A percentile compares a stretch with the other conserved stretches of the same genome.
Conservation (phyloP, 805 yeast species). For the Hanseniaspora clermontiae region DNA sequence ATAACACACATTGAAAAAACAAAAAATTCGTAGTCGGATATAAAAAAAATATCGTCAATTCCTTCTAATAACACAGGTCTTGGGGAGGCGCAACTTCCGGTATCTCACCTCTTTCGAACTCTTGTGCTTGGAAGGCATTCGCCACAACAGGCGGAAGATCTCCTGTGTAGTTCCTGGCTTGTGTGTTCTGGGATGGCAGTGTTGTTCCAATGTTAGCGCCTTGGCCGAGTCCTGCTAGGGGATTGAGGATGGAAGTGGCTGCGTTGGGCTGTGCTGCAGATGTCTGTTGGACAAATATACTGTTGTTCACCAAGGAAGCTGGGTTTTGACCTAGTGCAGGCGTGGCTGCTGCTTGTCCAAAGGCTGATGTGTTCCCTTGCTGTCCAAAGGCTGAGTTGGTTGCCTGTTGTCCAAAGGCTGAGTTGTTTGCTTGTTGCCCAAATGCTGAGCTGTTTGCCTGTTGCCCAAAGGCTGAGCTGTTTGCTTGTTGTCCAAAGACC, state of each 20-base stretch:
- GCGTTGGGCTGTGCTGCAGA: constrained; percentile 1
- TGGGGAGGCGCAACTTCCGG: constrained; percentile 9
- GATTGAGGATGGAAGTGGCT: neutral
- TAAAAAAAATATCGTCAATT: neutral
- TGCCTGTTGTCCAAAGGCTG: neutral
- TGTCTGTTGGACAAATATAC: neutral
- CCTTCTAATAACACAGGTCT: neutral
- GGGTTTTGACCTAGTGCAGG: neutral
- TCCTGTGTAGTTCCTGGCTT: neutral
- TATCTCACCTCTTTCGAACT: constrained; percentile 3
- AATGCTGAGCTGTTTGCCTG: neutral
- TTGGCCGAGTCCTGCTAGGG: neutral
- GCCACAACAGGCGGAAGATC: neutral
- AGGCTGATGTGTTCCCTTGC: neutral
- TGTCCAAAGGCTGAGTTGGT: neutral
- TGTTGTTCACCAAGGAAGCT: neutral
- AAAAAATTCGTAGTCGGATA: neutral
- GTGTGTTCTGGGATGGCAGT: neutral
- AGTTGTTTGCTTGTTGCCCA: neutral
- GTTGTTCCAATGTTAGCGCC: neutral
- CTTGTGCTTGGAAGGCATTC: neutral
- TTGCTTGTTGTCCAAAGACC: neutral
- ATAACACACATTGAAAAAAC: neutral
- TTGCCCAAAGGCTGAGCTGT: neutral
- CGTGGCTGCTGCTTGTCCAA: neutral